These are phyloP conservation scores for Eremochloa ophiuroides DNA, from an alignment of 176 grass and related monocot species.

Conservation along the genomic window DNA sequence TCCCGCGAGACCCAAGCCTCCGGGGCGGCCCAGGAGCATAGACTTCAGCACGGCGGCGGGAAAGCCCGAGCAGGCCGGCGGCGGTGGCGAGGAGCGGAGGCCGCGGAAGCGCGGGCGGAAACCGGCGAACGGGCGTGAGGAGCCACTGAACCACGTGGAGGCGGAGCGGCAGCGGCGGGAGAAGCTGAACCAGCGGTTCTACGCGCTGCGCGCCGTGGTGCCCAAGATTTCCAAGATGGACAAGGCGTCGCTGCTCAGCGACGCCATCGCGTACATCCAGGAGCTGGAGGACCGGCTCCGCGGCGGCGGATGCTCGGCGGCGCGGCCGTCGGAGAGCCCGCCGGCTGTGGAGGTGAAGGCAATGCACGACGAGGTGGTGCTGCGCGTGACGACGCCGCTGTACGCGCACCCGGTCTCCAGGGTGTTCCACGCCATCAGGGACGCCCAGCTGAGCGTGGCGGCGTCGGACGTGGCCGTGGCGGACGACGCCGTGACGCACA, in stretches of 20 bases:
- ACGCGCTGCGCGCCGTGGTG: constrained; percentile 76
- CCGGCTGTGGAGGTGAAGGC: constrained; percentile 59
- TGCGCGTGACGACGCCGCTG: constrained; percentile 70
- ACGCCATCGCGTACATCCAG: constrained; percentile 83
- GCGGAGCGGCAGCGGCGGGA: constrained; percentile 92
- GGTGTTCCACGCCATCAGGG: constrained; percentile 48
- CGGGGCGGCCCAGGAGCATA: not conserved
- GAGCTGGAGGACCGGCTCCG: constrained; percentile 62
- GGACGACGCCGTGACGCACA: constrained; percentile 60
- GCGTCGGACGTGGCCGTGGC: constrained; percentile 51
- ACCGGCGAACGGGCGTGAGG: constrained; percentile 84
- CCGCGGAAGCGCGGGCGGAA: constrained; percentile 82
- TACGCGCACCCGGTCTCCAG: constrained; percentile 51
- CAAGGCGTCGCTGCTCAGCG: constrained; percentile 81
- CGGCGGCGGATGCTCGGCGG: not conserved
- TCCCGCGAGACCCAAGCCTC: not conserved
- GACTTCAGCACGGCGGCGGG: constrained; percentile 5
- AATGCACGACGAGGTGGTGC: constrained; percentile 62
- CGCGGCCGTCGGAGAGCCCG: constrained; percentile 19
- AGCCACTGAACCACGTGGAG: constrained; percentile 93
- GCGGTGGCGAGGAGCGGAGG: constrained; percentile 34
- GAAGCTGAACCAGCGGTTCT: constrained; percentile 95
- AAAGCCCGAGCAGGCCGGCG: not conserved
- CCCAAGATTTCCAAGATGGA: constrained; percentile 94
- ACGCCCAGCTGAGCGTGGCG: constrained; percentile 42